These are phyloP conservation scores for Pulveroboletus sp. DNA, from an alignment of 1,284 basidiomycete genomes.

Conservation along the genomic window DNA sequence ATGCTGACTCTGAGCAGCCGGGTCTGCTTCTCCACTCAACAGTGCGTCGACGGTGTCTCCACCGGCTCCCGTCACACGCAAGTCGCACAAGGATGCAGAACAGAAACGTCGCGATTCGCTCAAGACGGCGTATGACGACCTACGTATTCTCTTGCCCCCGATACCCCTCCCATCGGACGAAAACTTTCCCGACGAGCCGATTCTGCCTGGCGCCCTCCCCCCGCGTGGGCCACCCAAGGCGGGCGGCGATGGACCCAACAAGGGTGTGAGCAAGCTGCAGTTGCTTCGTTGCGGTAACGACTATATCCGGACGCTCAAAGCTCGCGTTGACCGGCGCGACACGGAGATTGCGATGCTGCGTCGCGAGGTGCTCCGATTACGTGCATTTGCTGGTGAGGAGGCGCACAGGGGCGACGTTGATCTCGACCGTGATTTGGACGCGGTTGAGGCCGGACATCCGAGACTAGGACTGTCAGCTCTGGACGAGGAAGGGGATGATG, in stretches of 20 bases:
- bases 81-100: slow-evolving; percentile 96
- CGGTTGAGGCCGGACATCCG: slow-evolving; percentile 34
- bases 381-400: slow-evolving; percentile 41
- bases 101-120: slow-evolving; percentile 95
- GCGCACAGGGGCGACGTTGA: slow-evolving; percentile 41
- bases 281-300: slow-evolving; percentile 89
- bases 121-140: slow-evolving; percentile 94
- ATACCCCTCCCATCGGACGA: slow-evolving; percentile 79
- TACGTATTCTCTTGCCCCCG: slow-evolving; percentile 85
- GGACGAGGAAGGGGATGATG: slow-evolving; percentile 36
- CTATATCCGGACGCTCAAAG: slow-evolving; percentile 77
- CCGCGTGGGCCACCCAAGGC: slow-evolving; percentile 85
- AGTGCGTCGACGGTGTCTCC: slow-evolving; percentile 29
- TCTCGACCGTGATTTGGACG: slow-evolving; percentile 45
- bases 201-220: slow-evolving; percentile 82
- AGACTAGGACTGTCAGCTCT: slow-evolving; percentile 22
- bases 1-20: slow-evolving; percentile 26
- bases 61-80: slow-evolving; percentile 52
- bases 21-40: slow-evolving; percentile 26
- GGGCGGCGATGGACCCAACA: slow-evolving; percentile 86
- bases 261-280: slow-evolving; percentile 94
- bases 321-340: slow-evolving; percentile 81
- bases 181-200: slow-evolving; percentile 57
- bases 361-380: slow-evolving; percentile 66
- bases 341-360: slow-evolving; percentile 74